Base-by-base conservation (phyloP, 1,284 basidiomycete genomes). In the Exsudoporus floridanus region DNA sequence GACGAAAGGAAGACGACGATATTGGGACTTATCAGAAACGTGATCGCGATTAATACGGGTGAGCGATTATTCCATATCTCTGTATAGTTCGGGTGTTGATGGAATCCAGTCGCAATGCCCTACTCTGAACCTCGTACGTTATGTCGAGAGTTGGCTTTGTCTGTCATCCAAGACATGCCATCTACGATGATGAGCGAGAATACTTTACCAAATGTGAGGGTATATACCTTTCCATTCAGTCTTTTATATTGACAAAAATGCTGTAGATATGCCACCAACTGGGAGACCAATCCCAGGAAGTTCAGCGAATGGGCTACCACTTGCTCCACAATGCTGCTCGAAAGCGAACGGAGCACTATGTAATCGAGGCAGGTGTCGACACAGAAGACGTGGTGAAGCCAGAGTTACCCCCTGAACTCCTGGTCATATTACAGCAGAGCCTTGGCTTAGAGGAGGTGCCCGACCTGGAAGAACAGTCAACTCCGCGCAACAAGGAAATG, bases 301-400 rank as follows among this genome's bases (percentile, higher is more conserved):
- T 91, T 1, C 88, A 90, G 59, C 81, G 81, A 60, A 84, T 86
- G 74, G 80, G 84, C 0, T 91, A 91, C 65, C 73, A 77, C 41
- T 74, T 94, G 5, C 74, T 93, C 18, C 77, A 76, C 39, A 74
- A 73, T 34, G 83, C 87, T 6, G 83, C 90, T 9, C 74, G 75
- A 61, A 84, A 83, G 62, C 78, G 82, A 39, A 92, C 91, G 0
- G 88, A 92, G 53, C 71, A 88, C 52, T 76, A 94, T 39, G 91
- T 95, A 18, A 80, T 97, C 33, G 92, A 97, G 64, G 86, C 88
- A 5, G 93, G 88, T 33, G 84, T 94, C 8, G 86, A 89, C 54
- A 75, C 78, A 0, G 81, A 84, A 47, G 78, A 70, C 27, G 69
- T 55, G 28, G 66, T 80, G 47, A 79, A 76, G 50, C 70, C 76